Base-by-base conservation (phyloP, 306 rosid species). In the Abrus pulchellus region DNA sequence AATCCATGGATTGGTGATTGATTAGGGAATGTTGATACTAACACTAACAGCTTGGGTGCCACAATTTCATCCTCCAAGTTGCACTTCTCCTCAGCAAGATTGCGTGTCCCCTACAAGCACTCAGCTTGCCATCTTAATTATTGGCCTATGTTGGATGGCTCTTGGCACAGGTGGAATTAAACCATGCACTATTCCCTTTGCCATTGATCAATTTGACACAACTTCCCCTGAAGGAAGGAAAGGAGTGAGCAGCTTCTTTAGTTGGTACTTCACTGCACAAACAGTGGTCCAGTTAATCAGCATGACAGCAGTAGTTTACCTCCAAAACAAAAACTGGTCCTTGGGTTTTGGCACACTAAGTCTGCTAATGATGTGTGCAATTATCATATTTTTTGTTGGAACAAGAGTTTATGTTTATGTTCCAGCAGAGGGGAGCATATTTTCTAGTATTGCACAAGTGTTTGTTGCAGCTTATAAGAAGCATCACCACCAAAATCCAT, bases 121-220 rank as follows among this genome's bases (percentile, higher is more conserved):
- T 5, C 91, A 90, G 3, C 13, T 87, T 27, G 80, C 66, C 1
- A 14, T 75, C 49, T 72, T 87, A 33, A 34, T 87, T 5, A 5
- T 83, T 47, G 62, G 68, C 13, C 54, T 81, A 0, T 32, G 44
- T 11, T 55, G 83, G 49, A 10, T 89, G 13, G 85, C 82, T 4
- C 57, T 87, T 3, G 91, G 91, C 13, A 70, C 80, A 0, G 95
- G 84, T 2, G 92, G 92, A 67, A 89, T 89, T 20, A 48, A 83
- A 32, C 92, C 92, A 2, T 89, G 89, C 48, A 81, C 82, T 14
- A 70, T 87, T 10, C 87, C 90, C 4, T 86, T 91, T 66, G 89
- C 92, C 1, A 55, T 87, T 4, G 90, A 87, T 34, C 91, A 89
- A 33, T 89, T 86, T 43, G 87, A 85, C 48, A 61, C 74, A 1